Evolutionary conservation across 768 basidiomycete species (phyloP).

Genomic region (Tulasnella sp.): DNA sequence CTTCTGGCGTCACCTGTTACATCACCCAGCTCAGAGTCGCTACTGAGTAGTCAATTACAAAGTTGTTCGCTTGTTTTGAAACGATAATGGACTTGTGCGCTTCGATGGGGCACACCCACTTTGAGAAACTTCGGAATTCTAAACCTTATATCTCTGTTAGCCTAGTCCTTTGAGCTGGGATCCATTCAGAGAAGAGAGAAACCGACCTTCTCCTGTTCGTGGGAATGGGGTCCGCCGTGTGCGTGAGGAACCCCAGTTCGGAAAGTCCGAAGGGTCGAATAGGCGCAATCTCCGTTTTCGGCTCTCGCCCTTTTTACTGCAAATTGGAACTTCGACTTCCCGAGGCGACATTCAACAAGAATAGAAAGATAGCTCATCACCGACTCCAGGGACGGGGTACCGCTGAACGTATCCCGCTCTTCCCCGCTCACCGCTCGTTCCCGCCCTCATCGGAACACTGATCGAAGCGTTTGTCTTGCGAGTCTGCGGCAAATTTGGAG

Average conservation of each 20-base stretch:
- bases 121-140: not conserved
- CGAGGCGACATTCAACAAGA: not conserved
- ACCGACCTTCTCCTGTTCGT: not conserved
- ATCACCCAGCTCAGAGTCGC: too few relatives aligned
- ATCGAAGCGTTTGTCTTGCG: not conserved
- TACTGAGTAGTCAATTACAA: too few relatives aligned
- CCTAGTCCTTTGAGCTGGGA: not conserved
- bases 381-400: too few relatives aligned
- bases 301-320: not conserved
- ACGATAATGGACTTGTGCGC: too few relatives aligned
- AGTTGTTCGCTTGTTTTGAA: too few relatives aligned
- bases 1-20: not conserved
- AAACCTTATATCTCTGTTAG: not conserved
- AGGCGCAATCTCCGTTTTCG: not conserved
- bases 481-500: not conserved
- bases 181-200: too few relatives aligned
- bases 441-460: not conserved
- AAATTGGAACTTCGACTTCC: not conserved
- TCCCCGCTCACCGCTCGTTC: not conserved
- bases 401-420: not conserved
- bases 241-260: not conserved
- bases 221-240: not conserved
- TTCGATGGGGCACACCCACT: not conserved
- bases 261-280: not conserved
- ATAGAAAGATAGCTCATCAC: not conserved